Evolutionary conservation across 2,329 filamentous ascomycete species (phyloP).

Genomic region (Aspergillus brasiliensis): DNA sequence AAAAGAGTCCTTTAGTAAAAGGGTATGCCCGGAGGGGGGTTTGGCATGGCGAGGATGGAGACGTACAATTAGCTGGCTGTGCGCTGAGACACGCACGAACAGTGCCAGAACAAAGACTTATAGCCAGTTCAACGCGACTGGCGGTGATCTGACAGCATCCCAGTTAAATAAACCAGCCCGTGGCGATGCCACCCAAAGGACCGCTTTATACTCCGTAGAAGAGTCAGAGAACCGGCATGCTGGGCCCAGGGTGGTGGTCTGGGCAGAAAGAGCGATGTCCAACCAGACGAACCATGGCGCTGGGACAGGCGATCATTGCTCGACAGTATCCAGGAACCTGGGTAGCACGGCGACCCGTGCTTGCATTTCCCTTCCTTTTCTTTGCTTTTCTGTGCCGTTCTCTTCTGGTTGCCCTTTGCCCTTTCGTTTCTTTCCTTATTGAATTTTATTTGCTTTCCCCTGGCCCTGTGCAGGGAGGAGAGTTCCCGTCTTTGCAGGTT

Average conservation of each 20-base stretch:
- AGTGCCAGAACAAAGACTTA: not conserved
- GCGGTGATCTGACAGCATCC: not conserved
- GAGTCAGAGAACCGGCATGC: not conserved
- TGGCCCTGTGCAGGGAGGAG: not conserved
- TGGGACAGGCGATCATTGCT: slow-evolving; percentile 16
- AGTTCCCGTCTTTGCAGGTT: not conserved
- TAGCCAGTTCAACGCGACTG: not conserved
- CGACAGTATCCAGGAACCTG: slow-evolving; percentile 16
- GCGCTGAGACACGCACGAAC: not conserved
- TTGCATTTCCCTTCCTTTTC: not conserved
- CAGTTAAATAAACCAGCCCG: not conserved
- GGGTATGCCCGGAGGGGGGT: not conserved
- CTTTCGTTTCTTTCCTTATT: slow-evolving; percentile 3
- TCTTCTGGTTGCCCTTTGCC: not conserved
- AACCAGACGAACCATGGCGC: slow-evolving; percentile 18
- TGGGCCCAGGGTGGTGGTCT: slow-evolving; percentile 6
- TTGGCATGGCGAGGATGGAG: not conserved
- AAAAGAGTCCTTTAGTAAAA: not conserved
- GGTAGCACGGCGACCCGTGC: slow-evolving; percentile 5
- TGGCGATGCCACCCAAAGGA: slow-evolving; percentile 3
- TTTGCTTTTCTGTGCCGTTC: slow-evolving; percentile 4
- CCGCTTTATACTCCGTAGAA: slow-evolving; percentile 9
- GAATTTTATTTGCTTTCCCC: slow-evolving; percentile 3
- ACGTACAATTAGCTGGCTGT: not conserved
- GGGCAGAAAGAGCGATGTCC: slow-evolving; percentile 10